Base-by-base conservation (phyloP, 2,329 filamentous ascomycete genomes). In the Diaporthe aspalathi region DNA sequence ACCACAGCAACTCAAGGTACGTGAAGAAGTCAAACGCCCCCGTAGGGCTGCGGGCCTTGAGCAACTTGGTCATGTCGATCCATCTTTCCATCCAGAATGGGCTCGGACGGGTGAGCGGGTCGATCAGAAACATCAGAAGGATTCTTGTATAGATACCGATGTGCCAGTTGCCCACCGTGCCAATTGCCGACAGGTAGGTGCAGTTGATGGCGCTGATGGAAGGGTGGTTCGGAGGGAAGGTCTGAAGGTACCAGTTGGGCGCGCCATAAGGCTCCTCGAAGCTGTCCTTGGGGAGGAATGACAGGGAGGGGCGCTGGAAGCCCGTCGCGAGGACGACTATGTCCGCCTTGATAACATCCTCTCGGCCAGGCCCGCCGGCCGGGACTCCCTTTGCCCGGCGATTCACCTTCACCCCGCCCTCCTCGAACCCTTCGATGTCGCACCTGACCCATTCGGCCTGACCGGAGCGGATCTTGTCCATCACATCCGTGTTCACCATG, bases 1-100 rank as follows among this genome's bases (percentile, higher is more conserved):
- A 97, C 85, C 93, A 97, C 5, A 96, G 78, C 65, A 97, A 83
- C 80, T 97, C 94, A 0, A 92, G 86, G 76, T 97, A 97, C 0
- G 94, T 97, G 79, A 97, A 96, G 83, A 97, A 97, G 79, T 97
- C 93, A 76, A 97, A 95, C 0, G 93, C 93, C 0, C 89, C 90
- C 0, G 90, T 93, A 0, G 94, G 93, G 2, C 92, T 90, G 14
- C 86, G 85, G 2, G 81, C 80, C 81, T 97, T 97, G 72, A 97
- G 83, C 4, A 90, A 80, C 38, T 89, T 86, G 1, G 93, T 97
- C 87, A 95, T 93, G 78, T 94, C 92, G 76, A 97, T 94, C 94
- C 94, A 97, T 29, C 90, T 86, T 81, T 92, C 87, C 93, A 96
- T 97, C 89, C 92, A 92, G 74, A 87, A 89, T 6, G 90, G 85